Percentiles rank a stretch among this genome's conserved stretches.
Evolutionary conservation across 208 protist genomes (phyloP).

Genomic region (Trypanosoma vivax): DNA sequence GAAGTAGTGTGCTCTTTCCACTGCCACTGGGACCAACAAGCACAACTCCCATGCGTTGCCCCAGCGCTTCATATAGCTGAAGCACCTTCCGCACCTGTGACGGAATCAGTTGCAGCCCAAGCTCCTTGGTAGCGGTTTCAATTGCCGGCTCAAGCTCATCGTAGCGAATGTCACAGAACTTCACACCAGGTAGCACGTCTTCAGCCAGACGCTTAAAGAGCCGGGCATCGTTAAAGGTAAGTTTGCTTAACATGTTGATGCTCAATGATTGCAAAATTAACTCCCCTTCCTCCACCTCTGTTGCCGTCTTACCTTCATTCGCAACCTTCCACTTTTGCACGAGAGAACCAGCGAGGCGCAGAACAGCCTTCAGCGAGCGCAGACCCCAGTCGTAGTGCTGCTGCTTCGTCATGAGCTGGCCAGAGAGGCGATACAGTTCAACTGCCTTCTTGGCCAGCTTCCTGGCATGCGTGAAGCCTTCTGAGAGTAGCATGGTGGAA

Average conservation of each 20-base stretch:
- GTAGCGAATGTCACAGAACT: conserved; percentile 63
- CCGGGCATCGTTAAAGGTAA: conserved; percentile 94
- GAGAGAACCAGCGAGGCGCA: conserved; percentile 88
- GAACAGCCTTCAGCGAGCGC: conserved; percentile 95
- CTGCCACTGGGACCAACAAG: conserved; percentile 89
- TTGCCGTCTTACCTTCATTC: conserved; percentile 55
- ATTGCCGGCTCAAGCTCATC: conserved; percentile 81
- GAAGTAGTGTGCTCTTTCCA: conserved; percentile 89
- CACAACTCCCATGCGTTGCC: conserved; percentile 92
- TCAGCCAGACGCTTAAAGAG: conserved; percentile 92
- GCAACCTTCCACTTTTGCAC: conserved; percentile 68
- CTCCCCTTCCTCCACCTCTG: conserved; percentile 81
- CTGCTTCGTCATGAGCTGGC: conserved; percentile 95
- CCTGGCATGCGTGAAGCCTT: conserved; percentile 85
- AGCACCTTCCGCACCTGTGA: conserved; percentile 86
- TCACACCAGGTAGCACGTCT: conserved; percentile 84
- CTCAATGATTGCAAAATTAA: conserved; percentile 93
- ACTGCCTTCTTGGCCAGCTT: conserved; percentile 86
- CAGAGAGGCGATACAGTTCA: conserved; percentile 90
- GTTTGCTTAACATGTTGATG: conserved; percentile 97
- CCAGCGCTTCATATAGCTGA: conserved; percentile 91
- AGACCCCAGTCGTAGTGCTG: conserved; percentile 98
- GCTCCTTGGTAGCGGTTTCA: conserved; percentile 40
- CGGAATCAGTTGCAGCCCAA: conserved; percentile 62
- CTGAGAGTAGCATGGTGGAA: conserved; percentile 85